Base-by-base conservation (phyloP, 139 green algal genomes). In the Ettlia oleoabundans region DNA sequence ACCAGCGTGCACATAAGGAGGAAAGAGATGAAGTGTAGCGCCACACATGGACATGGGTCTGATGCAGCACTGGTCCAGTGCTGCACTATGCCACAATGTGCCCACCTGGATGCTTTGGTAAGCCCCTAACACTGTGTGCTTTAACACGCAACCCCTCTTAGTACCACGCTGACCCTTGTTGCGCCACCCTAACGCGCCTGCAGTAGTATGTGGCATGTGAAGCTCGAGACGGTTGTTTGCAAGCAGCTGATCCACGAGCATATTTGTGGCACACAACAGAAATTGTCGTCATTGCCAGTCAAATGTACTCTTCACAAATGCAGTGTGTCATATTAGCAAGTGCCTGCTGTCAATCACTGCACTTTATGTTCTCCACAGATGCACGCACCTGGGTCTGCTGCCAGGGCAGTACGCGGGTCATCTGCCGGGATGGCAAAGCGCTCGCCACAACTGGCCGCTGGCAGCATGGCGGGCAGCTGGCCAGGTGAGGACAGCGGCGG, bases 51-150 rank as follows among this genome's bases (percentile, higher is more conserved):
- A n/a, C n/a, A n/a, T n/a, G n/a, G n/a, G n/a, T n/a, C n/a, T n/a
- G n/a, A n/a, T n/a, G n/a, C n/a, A n/a, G n/a, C n/a, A n/a, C n/a
- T n/a, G n/a, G n/a, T n/a, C n/a, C n/a, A n/a, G n/a, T n/a, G n/a
- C n/a, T n/a, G n/a, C n/a, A n/a, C n/a, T n/a, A n/a, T n/a, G n/a
- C n/a, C n/a, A n/a, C n/a, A n/a, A n/a, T n/a, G n/a, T n/a, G n/a
- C n/a, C n/a, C n/a, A 80, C 30, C 62, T 78, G 78, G 26, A 70
- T 32, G 13, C 32, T 18, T 52, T 84, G 78, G 78, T 74, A 74
- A 18, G n/a, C 47, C 7, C 69, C 69, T 40, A 80, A 53, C 73
- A 80, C 68, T 61, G 68, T 76, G 41, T 62, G 8, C n/a, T 62
- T 61, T 10, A 41, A 41, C 40, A 76, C 76, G 3, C 30, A 5